Evolutionary conservation across 768 basidiomycete genomes (phyloP).

Genomic region (Termitomyces sp.): DNA sequence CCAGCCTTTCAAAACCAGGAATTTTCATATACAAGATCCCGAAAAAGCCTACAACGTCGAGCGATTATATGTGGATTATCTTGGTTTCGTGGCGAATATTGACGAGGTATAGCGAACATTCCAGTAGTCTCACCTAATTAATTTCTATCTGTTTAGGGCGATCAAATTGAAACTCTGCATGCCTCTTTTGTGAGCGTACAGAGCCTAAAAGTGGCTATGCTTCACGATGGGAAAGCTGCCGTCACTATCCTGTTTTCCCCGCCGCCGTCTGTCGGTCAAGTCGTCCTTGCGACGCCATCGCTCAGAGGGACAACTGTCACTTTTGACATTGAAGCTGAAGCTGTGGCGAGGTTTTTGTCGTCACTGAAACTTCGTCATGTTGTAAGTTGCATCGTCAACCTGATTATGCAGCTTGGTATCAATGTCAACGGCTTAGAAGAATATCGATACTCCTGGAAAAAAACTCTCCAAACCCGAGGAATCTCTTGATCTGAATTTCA

Average conservation of each 20-base stretch:
- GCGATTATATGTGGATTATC: slow-evolving; percentile 49
- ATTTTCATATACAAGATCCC: slow-evolving; percentile 32
- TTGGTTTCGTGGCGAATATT: slow-evolving; percentile 49
- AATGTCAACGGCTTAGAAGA: slow-evolving; percentile 2
- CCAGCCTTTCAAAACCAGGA: slow-evolving; percentile 49
- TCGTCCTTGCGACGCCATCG: slow-evolving; percentile 16
- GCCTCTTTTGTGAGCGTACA: slow-evolving; percentile 35
- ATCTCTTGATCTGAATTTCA: slow-evolving; percentile 18
- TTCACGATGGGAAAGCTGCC: slow-evolving; percentile 19
- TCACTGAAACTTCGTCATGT: slow-evolving; percentile 41
- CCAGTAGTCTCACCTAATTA: neutral
- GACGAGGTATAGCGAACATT: slow-evolving; percentile 25
- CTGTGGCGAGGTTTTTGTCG: slow-evolving; percentile 34
- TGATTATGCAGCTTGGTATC: neutral
- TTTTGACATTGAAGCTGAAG: slow-evolving; percentile 33
- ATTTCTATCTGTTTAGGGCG: slow-evolving; percentile 23
- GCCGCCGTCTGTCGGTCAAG: slow-evolving; percentile 36
- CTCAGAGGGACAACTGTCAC: slow-evolving; percentile 22
- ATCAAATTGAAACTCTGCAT: slow-evolving; percentile 48
- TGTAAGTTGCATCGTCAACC: slow-evolving; percentile 28
- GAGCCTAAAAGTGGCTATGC: slow-evolving; percentile 19
- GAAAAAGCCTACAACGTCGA: slow-evolving; percentile 31
- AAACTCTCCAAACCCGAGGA: slow-evolving; percentile 23
- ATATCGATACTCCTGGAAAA: slow-evolving; percentile 7
- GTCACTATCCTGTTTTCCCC: slow-evolving; percentile 28